Percentiles rank a stretch among this genome's conserved stretches.
Conservation (phyloP, 2,329 filamentous ascomycete species). For the Blastomyces percursus region DNA sequence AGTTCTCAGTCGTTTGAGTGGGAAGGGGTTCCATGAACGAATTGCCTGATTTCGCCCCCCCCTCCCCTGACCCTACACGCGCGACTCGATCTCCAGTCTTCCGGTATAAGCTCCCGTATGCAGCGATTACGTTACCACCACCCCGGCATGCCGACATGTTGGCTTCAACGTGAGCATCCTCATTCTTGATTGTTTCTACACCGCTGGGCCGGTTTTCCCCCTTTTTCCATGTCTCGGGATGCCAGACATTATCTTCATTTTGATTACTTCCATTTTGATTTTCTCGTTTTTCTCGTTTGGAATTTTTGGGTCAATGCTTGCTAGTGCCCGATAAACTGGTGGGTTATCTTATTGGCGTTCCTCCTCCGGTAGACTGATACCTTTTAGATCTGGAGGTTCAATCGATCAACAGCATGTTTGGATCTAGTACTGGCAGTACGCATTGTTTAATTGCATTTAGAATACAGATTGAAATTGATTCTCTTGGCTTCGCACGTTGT, state of each 20-base stretch:
- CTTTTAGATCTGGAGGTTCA: not conserved
- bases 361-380: not conserved
- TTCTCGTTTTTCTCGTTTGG: not conserved
- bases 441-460: not conserved
- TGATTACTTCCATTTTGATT: not conserved
- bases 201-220: not conserved
- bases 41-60: not conserved
- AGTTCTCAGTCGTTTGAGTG: slow-evolving; percentile 18
- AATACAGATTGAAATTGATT: not conserved
- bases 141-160: not conserved
- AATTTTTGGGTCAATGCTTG: not conserved
- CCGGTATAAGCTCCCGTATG: not conserved
- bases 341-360: not conserved
- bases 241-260: not conserved
- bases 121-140: not conserved
- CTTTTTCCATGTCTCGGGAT: not conserved
- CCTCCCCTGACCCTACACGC: not conserved
- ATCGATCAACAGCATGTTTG: not conserved
- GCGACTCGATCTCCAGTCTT: not conserved
- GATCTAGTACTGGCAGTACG: not conserved
- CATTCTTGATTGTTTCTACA: not conserved
- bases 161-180: not conserved
- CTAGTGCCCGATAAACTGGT: not conserved
- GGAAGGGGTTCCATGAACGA: slow-evolving; percentile 17
- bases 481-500: not conserved